Base-by-base conservation (phyloP, 140 eudicot genomes). In the Cichorium intybus region DNA sequence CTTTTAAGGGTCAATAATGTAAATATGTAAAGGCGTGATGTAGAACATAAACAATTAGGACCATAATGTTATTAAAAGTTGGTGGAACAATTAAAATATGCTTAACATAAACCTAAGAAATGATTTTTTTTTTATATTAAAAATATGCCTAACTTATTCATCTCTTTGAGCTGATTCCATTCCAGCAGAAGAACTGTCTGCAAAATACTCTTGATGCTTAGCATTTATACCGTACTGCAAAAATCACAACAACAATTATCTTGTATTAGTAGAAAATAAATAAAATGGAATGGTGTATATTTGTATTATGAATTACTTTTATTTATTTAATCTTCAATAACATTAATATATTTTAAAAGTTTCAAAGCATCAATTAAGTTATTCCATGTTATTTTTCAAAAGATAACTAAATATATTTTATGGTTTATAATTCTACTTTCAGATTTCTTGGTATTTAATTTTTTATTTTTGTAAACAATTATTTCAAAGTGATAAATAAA, bases 131-230 rank as follows among this genome's bases (percentile, higher is more conserved):
- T 27, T 27, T 27, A 4, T 5, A 31, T 31, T 31, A 5, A 31
- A 31, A 31, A 31, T 31, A 31, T 31, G 7, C 6, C 37, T 0
- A 43, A 43, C 14, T 43, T 20, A 88, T 67, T 92, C 96, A 8
- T 85, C 98, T 76, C 86, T 85, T 29, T 89, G 22, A 27, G 84
- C 75, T 67, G 96, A 64, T 56, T 88, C 98, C 39, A 92, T 48
- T 56, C 96, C 98, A 60, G 96, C 85, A 17, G 98, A 85, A 50
- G 96, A 95, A 76, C 86, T 88, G 71, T 93, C 99, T 3, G 99
- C 97, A 77, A 79, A 88, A 71, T 93, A 93, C 68, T 93, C 99
- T 75, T 83, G 99, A 65, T 88, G 99, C 65, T 93, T 88, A 24
- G 78, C 85, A 51, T 93, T 93, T 72, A 93, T 95, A 7, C 99